These are phyloP conservation scores for Phyllosticta citrichinensis DNA, from an alignment of 2,329 filamentous ascomycete species.

Conservation along the genomic window DNA sequence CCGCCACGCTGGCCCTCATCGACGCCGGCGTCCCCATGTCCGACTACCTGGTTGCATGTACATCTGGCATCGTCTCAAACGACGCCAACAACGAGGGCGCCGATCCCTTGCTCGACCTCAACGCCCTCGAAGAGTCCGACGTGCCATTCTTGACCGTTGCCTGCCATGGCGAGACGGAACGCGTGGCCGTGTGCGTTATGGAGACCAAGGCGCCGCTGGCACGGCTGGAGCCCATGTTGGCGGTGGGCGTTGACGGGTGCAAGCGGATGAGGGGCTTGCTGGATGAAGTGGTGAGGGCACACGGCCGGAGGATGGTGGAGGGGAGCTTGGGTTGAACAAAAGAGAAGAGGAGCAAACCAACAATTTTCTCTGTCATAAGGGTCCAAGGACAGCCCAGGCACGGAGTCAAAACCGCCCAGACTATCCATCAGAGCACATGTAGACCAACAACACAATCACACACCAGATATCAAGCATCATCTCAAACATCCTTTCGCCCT, in stretches of 20 bases:
- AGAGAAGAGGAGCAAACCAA: neutral
- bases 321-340: slow-evolving; percentile 1
- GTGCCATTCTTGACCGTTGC: slow-evolving; percentile 81
- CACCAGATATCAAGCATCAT: too few relatives aligned
- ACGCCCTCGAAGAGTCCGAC: slow-evolving; percentile 73
- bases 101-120: slow-evolving; percentile 72
- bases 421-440: too few relatives aligned
- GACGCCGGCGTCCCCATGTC: slow-evolving; percentile 95
- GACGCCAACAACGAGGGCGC: slow-evolving; percentile 50
- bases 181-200: slow-evolving; percentile 69
- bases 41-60: slow-evolving; percentile 82
- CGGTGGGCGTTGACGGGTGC: slow-evolving; percentile 84
- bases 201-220: slow-evolving; percentile 79
- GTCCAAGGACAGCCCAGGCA: too few relatives aligned
- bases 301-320: slow-evolving; percentile 54
- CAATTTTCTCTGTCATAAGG: too few relatives aligned
- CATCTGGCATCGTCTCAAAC: slow-evolving; percentile 64
- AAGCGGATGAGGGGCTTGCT: slow-evolving; percentile 73
- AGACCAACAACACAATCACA: too few relatives aligned
- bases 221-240: slow-evolving; percentile 83
- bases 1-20: slow-evolving; percentile 79
- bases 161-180: slow-evolving; percentile 63
- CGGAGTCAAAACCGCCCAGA: too few relatives aligned
- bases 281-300: slow-evolving; percentile 66
- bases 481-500: too few relatives aligned